Evolutionary conservation across 176 grass and related monocot genomes (phyloP).

Genomic region (Ananas comosus): DNA sequence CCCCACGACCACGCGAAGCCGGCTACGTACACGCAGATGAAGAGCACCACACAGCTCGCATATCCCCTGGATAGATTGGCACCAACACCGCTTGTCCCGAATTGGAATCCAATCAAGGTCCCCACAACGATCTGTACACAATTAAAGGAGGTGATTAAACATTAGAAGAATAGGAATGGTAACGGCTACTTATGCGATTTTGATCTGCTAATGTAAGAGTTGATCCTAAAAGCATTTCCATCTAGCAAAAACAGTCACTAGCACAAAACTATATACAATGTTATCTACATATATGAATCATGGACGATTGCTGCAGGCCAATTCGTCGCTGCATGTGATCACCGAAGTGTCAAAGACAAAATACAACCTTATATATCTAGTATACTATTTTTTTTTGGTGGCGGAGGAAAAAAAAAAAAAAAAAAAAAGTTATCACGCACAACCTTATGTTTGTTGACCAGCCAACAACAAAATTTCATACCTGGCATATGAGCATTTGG

Average conservation of each 20-base stretch:
- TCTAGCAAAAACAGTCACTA: too few relatives aligned
- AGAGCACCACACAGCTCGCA: conserved; percentile 10
- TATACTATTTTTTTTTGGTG: background rate
- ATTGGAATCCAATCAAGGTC: conserved; percentile 17
- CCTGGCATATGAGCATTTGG: conserved; percentile 23
- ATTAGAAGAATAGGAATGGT: background rate
- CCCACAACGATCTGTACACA: conserved; percentile 13
- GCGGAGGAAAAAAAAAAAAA: background rate
- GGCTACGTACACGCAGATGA: conserved; percentile 18
- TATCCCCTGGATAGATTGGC: conserved; percentile 5
- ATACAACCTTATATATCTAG: too few relatives aligned
- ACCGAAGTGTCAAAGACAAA: too few relatives aligned
- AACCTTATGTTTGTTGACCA: background rate
- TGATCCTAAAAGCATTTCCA: too few relatives aligned
- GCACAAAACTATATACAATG: too few relatives aligned
- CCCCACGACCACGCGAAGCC: conserved; percentile 26
- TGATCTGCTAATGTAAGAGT: too few relatives aligned
- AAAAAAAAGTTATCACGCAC: background rate
- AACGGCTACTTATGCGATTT: background rate
- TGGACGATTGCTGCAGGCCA: too few relatives aligned
- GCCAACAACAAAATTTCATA: background rate
- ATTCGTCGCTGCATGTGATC: too few relatives aligned
- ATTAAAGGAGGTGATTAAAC: background rate
- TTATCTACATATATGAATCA: too few relatives aligned
- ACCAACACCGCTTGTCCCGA: background rate